Evolutionary conservation across 176 grass and related monocot genomes (phyloP).

Genomic region (Calamus simplicifolius): DNA sequence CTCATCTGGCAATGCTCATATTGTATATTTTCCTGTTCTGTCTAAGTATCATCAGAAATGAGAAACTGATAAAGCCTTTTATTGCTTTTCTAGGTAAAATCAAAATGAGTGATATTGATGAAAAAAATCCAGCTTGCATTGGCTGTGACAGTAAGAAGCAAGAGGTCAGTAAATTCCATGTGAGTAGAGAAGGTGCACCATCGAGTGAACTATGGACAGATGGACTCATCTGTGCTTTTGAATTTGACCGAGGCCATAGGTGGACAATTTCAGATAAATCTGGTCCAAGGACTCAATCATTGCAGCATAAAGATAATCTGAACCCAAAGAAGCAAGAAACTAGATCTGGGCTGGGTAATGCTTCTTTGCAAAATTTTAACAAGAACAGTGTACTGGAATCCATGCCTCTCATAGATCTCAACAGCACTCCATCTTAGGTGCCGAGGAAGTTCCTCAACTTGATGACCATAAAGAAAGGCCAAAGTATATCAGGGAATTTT

Average conservation of each 20-base stretch:
- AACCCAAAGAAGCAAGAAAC: not conserved
- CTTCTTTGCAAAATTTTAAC: not conserved
- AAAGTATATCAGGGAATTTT: constrained; percentile 12
- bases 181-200: constrained; percentile 7
- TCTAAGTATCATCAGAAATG: no score
- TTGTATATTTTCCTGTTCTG: no score
- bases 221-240: constrained; percentile 50
- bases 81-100: no score
- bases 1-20: no score
- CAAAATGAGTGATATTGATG: no score
- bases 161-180: constrained; percentile 14
- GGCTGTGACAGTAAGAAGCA: constrained; percentile 1
- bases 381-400: not conserved
- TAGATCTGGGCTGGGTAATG: not conserved
- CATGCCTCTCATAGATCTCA: not conserved
- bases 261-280: not conserved
- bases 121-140: no score
- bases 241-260: constrained; percentile 27
- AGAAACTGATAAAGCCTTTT: no score
- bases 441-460: not conserved
- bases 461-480: constrained; percentile 16
- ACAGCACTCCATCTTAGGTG: not conserved
- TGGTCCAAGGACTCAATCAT: no score
- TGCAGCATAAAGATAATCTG: not conserved
- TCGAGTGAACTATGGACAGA: constrained; percentile 35